These are phyloP conservation scores for Venturia aucupariae DNA, from an alignment of 2,329 filamentous ascomycete species.

Conservation along the genomic window DNA sequence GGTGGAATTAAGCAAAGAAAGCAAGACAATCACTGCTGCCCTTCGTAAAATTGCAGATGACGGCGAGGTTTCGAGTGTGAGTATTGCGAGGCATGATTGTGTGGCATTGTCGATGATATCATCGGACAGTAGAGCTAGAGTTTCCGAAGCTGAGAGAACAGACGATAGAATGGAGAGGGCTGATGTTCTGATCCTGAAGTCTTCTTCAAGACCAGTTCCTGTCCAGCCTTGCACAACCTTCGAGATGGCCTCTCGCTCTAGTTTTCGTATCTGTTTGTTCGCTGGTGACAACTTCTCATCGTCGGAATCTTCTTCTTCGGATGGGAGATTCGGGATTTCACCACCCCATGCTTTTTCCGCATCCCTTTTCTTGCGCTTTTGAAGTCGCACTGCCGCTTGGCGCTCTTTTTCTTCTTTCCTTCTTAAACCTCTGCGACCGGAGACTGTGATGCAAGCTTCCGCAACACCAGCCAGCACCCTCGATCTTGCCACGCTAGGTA, in stretches of 20 bases:
- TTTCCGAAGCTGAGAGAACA: constrained; percentile 37
- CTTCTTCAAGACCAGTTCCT: constrained; percentile 54
- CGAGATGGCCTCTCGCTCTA: constrained; percentile 36
- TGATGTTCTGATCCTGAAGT: constrained; percentile 60
- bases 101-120: constrained; percentile 31
- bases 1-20: constrained; percentile 53
- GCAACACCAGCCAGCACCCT: constrained; percentile 37
- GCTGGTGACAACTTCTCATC: constrained; percentile 23
- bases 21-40: constrained; percentile 54
- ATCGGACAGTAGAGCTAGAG: constrained; percentile 22
- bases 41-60: constrained; percentile 58
- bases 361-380: constrained; percentile 39
- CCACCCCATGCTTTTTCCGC: constrained; percentile 48
- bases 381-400: constrained; percentile 41
- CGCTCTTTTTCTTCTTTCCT: constrained; percentile 51
- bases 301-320: constrained; percentile 15
- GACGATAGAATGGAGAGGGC: constrained; percentile 57
- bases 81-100: constrained; percentile 53
- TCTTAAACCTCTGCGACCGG: constrained; percentile 53
- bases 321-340: constrained; percentile 31
- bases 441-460: constrained; percentile 53
- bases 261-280: constrained; percentile 29
- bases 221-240: constrained; percentile 60
- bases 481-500: constrained; percentile 23
- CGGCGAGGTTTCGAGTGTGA: constrained; percentile 51